Base-by-base conservation (phyloP, 208 protist genomes). In the Porcisia hertigi region DNA sequence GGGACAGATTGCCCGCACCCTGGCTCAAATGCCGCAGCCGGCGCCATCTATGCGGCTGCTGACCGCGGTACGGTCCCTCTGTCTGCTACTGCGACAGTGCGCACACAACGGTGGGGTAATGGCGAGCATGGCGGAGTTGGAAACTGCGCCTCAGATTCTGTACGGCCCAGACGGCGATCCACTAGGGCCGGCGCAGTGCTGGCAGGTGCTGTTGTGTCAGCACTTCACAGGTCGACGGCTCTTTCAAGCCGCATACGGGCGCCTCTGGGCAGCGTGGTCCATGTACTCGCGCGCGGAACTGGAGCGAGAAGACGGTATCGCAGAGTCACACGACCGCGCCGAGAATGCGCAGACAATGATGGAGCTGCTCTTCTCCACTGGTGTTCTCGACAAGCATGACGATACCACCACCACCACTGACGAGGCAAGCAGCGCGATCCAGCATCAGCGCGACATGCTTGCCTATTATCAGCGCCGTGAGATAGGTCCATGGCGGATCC, bases 201-300 rank as follows among this genome's bases (percentile, higher is more conserved):
- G 81, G 88, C 58, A 73, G 52, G 60, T 84, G 25, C 60, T 85
- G 43, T 78, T 96, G 34, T 73, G 54, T 39, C 71, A 83, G 23
- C 71, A 83, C 70, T 92, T 94, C 71, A 89, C 85, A 39, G 87
- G 86, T 71, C 75, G 64, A 11, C 59, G 58, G 1, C 69, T 85
- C 49, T 96, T 96, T 69, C 71, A 36, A 1, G 76, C 63, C 39
- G 54, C 89, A 4, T 83, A 86, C 65, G 74, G 82, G 34, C 86
- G 88, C n/a, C 75, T 91, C 36, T 67, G 71, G 71, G 43, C 47
- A 36, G 87, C 89, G 30, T 96, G 92, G 88, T 75, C 73, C 18
- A 80, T 94, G 70, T 89, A 94, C 64, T 87, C 83, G 16, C 71
- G 45, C 39, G 85, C 78, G 57, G 75, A 58, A 12, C 57, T 69